Base-by-base conservation (phyloP, 441 rosid species). In the Omphalea diandra region DNA sequence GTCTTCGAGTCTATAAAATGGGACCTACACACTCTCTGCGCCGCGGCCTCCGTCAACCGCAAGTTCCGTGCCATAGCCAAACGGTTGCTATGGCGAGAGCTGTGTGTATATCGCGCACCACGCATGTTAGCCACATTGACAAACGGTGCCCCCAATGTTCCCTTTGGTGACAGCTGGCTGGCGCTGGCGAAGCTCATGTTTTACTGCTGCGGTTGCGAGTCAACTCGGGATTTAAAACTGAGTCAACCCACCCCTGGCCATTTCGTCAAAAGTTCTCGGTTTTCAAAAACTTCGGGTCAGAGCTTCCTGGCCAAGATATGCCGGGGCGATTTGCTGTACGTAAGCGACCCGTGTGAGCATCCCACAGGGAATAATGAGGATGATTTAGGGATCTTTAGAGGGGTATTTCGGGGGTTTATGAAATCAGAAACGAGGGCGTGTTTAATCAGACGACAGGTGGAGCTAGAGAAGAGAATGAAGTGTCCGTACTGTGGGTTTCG, bases 311-410 rank as follows among this genome's bases (percentile, higher is more conserved):
- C 79, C 4, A 80, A 68, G 64, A 76, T 61, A 11, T 90, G 95
- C 29, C 85, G 87, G 8, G 79, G 84, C 22, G 93, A 93, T 81
- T 69, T 93, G 40, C 43, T 93, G 71, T 93, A 76, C 73, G 66
- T 90, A 14, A 86, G 95, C 79, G 97, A 93, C 70, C 95, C 97
- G 31, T 93, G 98, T 46, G 97, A 90, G 87, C 97, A 93, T 72
- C 68, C 75, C 2, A 54, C 73, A 59, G 75, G 77, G 31, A 83
- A 79, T 3, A 79, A 60, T 14, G 93, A 81, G 26, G 98, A 90
- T 4, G 86, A 83, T 76, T 65, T 93, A 65, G 97, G 98, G 62
- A 81, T 88, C 10, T 90, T 81, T 54, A 78, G 97, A 72, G 95
- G 98, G 63, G 85, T 90, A 68, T 87, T 93, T 76, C 62, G 68